A percentile compares a stretch with the other conserved stretches of the same genome.
phyloP scores from a whole-genome alignment of 805 yeast genomes.

The Candida namnaoensis region DNA sequence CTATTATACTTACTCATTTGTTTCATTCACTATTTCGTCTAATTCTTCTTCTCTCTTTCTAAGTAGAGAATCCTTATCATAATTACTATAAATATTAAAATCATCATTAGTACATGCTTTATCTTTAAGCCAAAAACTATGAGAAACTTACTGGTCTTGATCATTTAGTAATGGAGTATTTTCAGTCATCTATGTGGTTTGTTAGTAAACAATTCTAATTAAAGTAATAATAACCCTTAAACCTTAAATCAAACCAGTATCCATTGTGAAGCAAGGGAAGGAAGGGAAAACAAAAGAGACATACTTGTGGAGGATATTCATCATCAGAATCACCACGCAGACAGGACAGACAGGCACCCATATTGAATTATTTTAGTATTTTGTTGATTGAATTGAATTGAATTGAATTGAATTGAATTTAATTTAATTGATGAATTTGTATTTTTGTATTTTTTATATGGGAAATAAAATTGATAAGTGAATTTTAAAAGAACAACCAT shows the following conservation, averaged over 20 bases:
- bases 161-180: conserved; percentile 22
- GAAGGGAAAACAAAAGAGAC: conserved; percentile 5
- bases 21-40: conserved; percentile 35
- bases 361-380: conserved; percentile 4
- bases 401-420: background rate
- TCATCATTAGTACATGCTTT: conserved; percentile 1
- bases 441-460: no score
- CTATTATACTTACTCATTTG: conserved; percentile 11
- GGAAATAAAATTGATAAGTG: no score
- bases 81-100: conserved; percentile 3
- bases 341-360: conserved; percentile 45
- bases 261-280: no score
- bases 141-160: background rate
- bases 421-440: background rate
- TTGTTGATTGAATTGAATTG: no score
- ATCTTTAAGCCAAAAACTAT: background rate
- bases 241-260: no score
- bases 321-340: conserved; percentile 21
- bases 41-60: conserved; percentile 35
- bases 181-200: conserved; percentile 22
- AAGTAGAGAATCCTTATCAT: conserved; percentile 13
- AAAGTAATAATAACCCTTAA: no score
- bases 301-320: conserved; percentile 28
- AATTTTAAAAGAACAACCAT: no score
- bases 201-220: no score